These are phyloP conservation scores for Chimonanthus praecox DNA, from an alignment of 164 flowering plant species.

Conservation along the genomic window DNA sequence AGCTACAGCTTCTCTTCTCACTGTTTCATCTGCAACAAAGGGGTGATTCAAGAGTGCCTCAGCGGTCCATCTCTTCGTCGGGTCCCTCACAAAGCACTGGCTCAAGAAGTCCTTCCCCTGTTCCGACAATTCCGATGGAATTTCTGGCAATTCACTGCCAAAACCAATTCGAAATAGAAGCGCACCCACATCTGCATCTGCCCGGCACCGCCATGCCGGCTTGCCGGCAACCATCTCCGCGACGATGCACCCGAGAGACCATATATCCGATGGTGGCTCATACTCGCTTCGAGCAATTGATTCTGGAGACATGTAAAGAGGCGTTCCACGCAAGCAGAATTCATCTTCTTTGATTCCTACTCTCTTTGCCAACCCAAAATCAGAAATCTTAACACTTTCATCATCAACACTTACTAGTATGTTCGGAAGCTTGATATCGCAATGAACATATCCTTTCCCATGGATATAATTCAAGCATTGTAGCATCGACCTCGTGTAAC, in stretches of 20 bases:
- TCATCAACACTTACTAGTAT: constrained; percentile 19
- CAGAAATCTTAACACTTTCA: constrained; percentile 49
- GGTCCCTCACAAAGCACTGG: constrained; percentile 44
- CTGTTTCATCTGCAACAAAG: constrained; percentile 24
- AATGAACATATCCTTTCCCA: constrained; percentile 58
- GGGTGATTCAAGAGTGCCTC: constrained; percentile 53
- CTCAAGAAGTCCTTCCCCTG: constrained; percentile 22
- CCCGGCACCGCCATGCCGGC: constrained; percentile 32
- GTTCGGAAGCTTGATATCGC: constrained; percentile 73
- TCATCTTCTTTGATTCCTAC: not conserved
- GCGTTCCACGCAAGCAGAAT: constrained; percentile 41
- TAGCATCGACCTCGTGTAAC: constrained; percentile 37
- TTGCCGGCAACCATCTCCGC: constrained; percentile 53
- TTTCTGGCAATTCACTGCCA: constrained; percentile 34
- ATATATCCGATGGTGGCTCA: constrained; percentile 40
- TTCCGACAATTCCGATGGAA: constrained; percentile 34
- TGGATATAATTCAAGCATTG: constrained; percentile 45
- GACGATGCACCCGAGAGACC: constrained; percentile 67
- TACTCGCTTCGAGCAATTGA: constrained; percentile 22
- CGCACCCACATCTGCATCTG: constrained; percentile 9
- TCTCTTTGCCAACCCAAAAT: constrained; percentile 70
- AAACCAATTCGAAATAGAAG: constrained; percentile 33
- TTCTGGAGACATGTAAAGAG: constrained; percentile 63
- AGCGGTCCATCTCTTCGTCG: constrained; percentile 56
- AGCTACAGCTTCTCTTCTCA: not conserved